Conservation (phyloP, 2,329 filamentous ascomycete species). For the Gyromitra esculenta region DNA sequence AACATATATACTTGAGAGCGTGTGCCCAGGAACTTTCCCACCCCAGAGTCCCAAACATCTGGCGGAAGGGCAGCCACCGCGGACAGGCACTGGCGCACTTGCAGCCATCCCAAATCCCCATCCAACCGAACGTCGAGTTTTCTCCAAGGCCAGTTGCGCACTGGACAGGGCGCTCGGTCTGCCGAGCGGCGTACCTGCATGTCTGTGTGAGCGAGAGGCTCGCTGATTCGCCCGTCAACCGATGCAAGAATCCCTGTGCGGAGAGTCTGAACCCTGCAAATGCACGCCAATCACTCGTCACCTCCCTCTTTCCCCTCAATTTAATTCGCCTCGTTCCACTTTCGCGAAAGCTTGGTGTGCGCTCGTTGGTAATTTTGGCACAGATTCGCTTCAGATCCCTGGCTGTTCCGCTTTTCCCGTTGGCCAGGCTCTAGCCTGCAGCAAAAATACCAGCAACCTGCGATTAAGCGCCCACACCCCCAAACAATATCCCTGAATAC, state of each 20-base stretch:
- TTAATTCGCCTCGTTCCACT: constrained; percentile 34
- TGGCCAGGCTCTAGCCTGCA: not conserved
- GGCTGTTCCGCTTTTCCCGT: constrained; percentile 30
- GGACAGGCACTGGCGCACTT: constrained; percentile 8
- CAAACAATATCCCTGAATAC: not conserved
- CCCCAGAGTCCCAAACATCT: constrained; percentile 10
- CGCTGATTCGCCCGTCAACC: constrained; percentile 3
- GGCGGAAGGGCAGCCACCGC: constrained; percentile 16
- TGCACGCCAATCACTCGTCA: constrained; percentile 38
- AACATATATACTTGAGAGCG: constrained; percentile 43
- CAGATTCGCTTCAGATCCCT: not conserved
- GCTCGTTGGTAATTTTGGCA: constrained; percentile 27
- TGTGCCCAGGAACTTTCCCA: constrained; percentile 1
- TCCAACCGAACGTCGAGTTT: constrained; percentile 3
- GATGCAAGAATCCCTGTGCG: constrained; percentile 25
- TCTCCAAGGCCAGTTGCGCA: constrained; percentile 12
- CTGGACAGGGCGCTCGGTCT: constrained; percentile 36
- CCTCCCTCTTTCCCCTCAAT: constrained; percentile 13
- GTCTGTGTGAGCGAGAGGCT: not conserved
- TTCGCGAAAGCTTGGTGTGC: constrained; percentile 45
- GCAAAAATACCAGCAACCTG: constrained; percentile 40
- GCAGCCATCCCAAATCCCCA: constrained; percentile 20
- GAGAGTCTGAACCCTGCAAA: constrained; percentile 6
- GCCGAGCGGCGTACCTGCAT: constrained; percentile 43
- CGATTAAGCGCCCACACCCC: constrained; percentile 28